Evolutionary conservation across 768 basidiomycete genomes (phyloP).

Genomic region (Coprinopsis strossmayeri): DNA sequence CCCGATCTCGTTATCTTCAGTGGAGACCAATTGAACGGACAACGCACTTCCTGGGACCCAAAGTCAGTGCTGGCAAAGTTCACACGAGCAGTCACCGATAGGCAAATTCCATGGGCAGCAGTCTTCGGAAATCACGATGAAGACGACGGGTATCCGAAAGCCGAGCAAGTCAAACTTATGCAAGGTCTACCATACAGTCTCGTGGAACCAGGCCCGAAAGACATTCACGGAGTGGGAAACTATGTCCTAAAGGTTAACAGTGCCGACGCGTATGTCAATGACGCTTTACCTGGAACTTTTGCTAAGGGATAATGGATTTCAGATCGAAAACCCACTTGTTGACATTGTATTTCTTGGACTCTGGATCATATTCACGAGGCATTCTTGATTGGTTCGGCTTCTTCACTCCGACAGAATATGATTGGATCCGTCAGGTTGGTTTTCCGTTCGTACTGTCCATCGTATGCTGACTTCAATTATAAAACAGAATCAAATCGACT

Average conservation of each 20-base stretch:
- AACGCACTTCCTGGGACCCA: conserved; percentile 84
- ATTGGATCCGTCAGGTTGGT: conserved; percentile 71
- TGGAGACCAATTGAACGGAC: conserved; percentile 93
- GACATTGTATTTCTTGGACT: conserved; percentile 89
- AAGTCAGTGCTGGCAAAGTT: conserved; percentile 88
- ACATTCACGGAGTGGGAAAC: conserved; percentile 87
- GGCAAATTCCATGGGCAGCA: conserved; percentile 82
- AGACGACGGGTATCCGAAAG: conserved; percentile 57
- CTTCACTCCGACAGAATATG: conserved; percentile 69
- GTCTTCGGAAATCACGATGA: conserved; percentile 95
- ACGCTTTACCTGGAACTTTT: background rate
- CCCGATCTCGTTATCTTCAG: conserved; percentile 90
- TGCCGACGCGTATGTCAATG: conserved; percentile 64
- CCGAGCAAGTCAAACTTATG: conserved; percentile 64
- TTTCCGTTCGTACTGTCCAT: too few species aligned
- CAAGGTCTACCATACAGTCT: conserved; percentile 82
- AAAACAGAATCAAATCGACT: conserved; percentile 78
- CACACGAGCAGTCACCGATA: conserved; percentile 64
- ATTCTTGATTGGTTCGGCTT: conserved; percentile 56
- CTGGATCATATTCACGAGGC: conserved; percentile 67
- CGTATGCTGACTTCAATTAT: too few species aligned
- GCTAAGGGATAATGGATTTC: background rate
- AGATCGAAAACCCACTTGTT: conserved; percentile 86
- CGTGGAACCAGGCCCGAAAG: conserved; percentile 72
- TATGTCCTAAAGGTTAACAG: conserved; percentile 83